Conservation (phyloP, 2,329 filamentous ascomycete genomes). For the Didymella pinodella region DNA sequence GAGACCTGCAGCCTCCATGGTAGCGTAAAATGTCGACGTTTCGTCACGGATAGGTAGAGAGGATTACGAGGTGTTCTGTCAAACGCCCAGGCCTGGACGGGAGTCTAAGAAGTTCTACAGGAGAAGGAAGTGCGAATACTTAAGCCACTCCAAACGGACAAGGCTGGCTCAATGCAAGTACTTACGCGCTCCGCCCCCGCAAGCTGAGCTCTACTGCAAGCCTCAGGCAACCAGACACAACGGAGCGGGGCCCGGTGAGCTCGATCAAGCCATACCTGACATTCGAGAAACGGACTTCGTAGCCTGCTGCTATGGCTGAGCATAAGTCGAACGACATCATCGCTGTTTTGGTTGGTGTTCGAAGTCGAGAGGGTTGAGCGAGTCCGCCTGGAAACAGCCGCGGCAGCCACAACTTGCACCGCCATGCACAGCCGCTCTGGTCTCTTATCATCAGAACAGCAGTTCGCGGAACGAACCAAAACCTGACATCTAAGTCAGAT, state of each 20-base stretch:
- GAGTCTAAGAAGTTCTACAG: too few relatives aligned
- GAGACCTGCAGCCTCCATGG: slow-evolving; percentile 31
- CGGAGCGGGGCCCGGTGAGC: slow-evolving; percentile 20
- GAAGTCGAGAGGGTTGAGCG: not conserved
- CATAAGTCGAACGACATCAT: not conserved
- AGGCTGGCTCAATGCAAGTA: slow-evolving; percentile 25
- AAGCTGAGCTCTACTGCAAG: slow-evolving; percentile 29
- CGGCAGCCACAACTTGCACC: slow-evolving; percentile 2
- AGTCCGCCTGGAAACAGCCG: slow-evolving; percentile 14
- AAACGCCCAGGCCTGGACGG: too few relatives aligned
- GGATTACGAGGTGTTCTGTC: too few relatives aligned
- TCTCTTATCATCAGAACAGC: not conserved
- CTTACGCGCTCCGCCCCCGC: slow-evolving; percentile 41
- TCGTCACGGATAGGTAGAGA: too few relatives aligned
- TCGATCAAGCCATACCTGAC: not conserved
- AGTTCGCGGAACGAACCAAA: not conserved
- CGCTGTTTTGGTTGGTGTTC: not conserved
- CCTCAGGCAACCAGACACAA: slow-evolving; percentile 25
- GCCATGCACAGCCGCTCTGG: slow-evolving; percentile 1
- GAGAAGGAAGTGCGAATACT: slow-evolving; percentile 18
- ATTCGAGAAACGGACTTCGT: not conserved
- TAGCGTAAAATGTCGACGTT: too few relatives aligned
- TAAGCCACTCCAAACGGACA: slow-evolving; percentile 17
- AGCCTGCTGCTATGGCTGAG: not conserved
- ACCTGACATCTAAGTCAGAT: not conserved